These are phyloP conservation scores for Lyophyllum semitale DNA, from an alignment of 768 basidiomycete genomes.

Conservation along the genomic window DNA sequence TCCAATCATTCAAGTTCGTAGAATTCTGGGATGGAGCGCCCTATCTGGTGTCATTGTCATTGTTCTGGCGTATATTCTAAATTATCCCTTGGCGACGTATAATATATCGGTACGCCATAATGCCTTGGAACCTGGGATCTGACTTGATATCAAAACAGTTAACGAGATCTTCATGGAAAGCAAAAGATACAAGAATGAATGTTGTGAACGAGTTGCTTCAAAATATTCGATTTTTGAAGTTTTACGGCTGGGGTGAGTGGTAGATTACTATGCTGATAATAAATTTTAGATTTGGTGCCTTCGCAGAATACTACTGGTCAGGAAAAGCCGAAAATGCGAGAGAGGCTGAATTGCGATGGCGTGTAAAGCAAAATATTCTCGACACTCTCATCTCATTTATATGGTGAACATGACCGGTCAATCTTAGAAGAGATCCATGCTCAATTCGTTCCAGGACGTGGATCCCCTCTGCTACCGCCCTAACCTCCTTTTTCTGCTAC, in stretches of 20 bases:
- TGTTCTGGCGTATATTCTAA: conserved; percentile 59
- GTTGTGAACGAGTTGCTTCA: conserved; percentile 77
- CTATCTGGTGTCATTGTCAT: conserved; percentile 71
- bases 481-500: conserved; percentile 64
- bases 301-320: conserved; percentile 62
- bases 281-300: neutral
- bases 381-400: conserved; percentile 68
- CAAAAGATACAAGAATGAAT: conserved; percentile 69
- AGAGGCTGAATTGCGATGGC: conserved; percentile 66
- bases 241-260: conserved; percentile 69
- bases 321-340: conserved; percentile 51
- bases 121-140: neutral
- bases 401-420: conserved; percentile 42
- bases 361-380: conserved; percentile 63
- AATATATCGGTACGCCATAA: conserved; percentile 54
- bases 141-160: conserved; percentile 35
- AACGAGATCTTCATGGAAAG: conserved; percentile 57
- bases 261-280: neutral
- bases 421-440: neutral
- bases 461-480: conserved; percentile 71
- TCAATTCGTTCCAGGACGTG: conserved; percentile 51
- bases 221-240: conserved; percentile 72
- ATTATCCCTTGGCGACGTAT: conserved; percentile 68
- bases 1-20: conserved; percentile 24
- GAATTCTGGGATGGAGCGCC: conserved; percentile 78